These are phyloP conservation scores for Aspergillus neoniger DNA, from an alignment of 2,329 filamentous ascomycete species.

Conservation along the genomic window DNA sequence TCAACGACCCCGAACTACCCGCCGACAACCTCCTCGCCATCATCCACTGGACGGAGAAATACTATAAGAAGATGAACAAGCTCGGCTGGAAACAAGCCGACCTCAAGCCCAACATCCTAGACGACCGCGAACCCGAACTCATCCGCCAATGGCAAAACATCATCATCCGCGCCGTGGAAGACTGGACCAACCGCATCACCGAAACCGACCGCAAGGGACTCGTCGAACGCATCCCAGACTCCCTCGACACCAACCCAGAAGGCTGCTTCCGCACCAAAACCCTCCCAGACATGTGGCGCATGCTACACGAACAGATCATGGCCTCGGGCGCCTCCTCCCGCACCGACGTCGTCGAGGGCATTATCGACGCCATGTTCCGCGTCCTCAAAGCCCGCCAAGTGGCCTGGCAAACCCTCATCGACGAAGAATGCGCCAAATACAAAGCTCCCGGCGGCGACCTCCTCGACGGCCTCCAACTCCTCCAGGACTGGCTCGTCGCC, in stretches of 20 bases:
- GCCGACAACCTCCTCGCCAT: conserved; percentile 88
- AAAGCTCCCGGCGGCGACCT: conserved; percentile 53
- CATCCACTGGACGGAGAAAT: conserved; percentile 92
- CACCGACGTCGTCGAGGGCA: conserved; percentile 87
- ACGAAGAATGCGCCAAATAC: conserved; percentile 79
- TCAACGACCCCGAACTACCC: conserved; percentile 81
- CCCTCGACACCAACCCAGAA: conserved; percentile 83
- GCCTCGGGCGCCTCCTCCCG: conserved; percentile 83
- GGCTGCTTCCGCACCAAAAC: conserved; percentile 91
- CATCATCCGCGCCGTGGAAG: conserved; percentile 92
- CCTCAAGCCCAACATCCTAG: conserved; percentile 82
- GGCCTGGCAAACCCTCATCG: conserved; percentile 83
- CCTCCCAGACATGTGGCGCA: conserved; percentile 92
- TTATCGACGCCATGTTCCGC: conserved; percentile 93
- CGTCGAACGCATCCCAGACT: conserved; percentile 72
- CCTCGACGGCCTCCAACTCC: conserved; percentile 69
- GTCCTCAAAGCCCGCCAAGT: conserved; percentile 80
- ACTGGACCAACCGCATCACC: conserved; percentile 96
- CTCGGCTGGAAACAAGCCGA: conserved; percentile 76
- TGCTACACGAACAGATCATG: conserved; percentile 89
- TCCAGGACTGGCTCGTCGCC: conserved; percentile 90
- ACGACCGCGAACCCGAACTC: conserved; percentile 84
- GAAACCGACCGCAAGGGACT: conserved; percentile 80
- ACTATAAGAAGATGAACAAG: conserved; percentile 93
- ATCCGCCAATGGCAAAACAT: conserved; percentile 92